A percentile compares a stretch with the other conserved stretches of the same genome.
Evolutionary conservation across 495 filamentous ascomycete genomes (phyloP).

Genomic region (Tuber indicum): DNA sequence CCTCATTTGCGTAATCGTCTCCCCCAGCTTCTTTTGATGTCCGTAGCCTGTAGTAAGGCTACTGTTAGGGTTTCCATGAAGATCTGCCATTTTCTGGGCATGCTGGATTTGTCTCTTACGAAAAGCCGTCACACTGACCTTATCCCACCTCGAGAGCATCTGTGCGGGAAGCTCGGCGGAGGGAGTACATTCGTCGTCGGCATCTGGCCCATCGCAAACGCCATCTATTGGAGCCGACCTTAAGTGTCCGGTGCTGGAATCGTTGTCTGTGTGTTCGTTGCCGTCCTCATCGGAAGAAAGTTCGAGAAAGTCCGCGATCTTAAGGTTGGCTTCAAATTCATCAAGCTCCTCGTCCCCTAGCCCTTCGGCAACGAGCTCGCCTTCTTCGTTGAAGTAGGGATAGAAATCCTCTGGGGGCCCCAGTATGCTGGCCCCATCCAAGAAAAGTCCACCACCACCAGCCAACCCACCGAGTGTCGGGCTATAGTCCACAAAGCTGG

Average conservation of each 20-base stretch:
- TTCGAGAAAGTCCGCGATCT: constrained; percentile 39
- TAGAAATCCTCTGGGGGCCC: constrained; percentile 28
- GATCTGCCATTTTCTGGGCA: constrained; percentile 24
- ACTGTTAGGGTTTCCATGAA: constrained; percentile 3
- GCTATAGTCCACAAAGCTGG: constrained; percentile 21
- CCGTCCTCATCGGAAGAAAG: constrained; percentile 36
- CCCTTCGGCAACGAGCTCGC: constrained; percentile 19
- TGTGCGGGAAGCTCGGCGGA: constrained; percentile 25
- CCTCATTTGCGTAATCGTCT: constrained; percentile 37
- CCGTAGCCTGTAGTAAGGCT: constrained; percentile 13
- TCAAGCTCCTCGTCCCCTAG: constrained; percentile 33
- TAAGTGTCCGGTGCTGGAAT: constrained; percentile 1
- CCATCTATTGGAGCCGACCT: constrained; percentile 26
- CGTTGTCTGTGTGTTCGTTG: constrained; percentile 11
- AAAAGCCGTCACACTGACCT: constrained; percentile 41
- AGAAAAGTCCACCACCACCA: constrained; percentile 22
- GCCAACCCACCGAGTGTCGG: constrained; percentile 32
- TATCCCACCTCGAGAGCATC: constrained; percentile 39
- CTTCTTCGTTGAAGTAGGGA: constrained; percentile 22
- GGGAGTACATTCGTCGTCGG: constrained; percentile 29
- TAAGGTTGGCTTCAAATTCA: constrained; percentile 34
- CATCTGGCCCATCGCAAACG: constrained; percentile 24
- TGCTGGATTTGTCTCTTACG: constrained; percentile 41
- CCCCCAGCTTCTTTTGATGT: constrained; percentile 25
- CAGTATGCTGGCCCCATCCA: constrained; percentile 29